A percentile compares a stretch with the other conserved stretches of the same genome.
These are phyloP conservation scores for Naganishia sp. DNA, from an alignment of 1,284 basidiomycete species.

Conservation along the genomic window DNA sequence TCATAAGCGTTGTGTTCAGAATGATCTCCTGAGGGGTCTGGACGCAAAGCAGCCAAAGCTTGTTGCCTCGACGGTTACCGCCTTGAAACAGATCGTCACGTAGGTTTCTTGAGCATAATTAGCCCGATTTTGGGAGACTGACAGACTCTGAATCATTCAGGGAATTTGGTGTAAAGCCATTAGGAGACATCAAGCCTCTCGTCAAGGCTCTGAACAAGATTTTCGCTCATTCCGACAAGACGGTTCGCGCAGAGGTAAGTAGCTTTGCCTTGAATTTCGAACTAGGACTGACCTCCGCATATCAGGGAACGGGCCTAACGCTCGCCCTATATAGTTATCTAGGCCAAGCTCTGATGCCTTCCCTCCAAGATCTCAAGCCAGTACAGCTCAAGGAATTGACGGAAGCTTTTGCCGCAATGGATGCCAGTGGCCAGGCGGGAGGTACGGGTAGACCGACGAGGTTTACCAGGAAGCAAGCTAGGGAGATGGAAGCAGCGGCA, in stretches of 20 bases:
- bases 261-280: neutral
- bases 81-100: conserved; percentile 76
- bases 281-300: neutral
- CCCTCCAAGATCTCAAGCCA: conserved; percentile 89
- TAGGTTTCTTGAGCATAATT: conserved; percentile 45
- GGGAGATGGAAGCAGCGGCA: conserved; percentile 66
- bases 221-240: conserved; percentile 94
- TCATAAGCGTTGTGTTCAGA: conserved; percentile 56
- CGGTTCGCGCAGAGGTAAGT: conserved; percentile 76
- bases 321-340: conserved; percentile 84
- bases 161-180: conserved; percentile 75
- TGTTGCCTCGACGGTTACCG: conserved; percentile 77
- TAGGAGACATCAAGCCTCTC: conserved; percentile 72
- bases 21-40: conserved; percentile 79
- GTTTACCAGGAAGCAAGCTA: conserved; percentile 73
- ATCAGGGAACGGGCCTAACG: conserved; percentile 68
- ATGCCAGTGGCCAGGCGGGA: conserved; percentile 77
- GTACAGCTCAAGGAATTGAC: conserved; percentile 97
- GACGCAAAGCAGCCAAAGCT: conserved; percentile 92
- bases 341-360: conserved; percentile 82
- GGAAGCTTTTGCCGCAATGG: conserved; percentile 82
- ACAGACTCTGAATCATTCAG: conserved; percentile 55
- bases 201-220: conserved; percentile 88
- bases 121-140: neutral
- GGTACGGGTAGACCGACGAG: conserved; percentile 77